Evolutionary conservation across 1,284 basidiomycete genomes (phyloP).

Genomic region (Filobasidium uniguttulatum): DNA sequence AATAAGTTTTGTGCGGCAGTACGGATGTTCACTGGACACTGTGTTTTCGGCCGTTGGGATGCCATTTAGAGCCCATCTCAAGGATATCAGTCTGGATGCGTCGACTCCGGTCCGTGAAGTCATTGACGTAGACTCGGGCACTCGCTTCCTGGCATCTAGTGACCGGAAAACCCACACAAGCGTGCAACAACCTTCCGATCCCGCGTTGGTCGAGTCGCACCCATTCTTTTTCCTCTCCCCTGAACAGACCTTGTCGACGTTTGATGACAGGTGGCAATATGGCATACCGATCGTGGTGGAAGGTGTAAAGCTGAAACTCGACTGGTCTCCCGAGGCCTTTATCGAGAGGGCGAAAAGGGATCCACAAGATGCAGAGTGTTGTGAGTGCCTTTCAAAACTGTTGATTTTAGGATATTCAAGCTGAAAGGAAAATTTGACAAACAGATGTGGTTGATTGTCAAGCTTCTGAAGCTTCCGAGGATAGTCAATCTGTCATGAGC

Average conservation of each 20-base stretch:
- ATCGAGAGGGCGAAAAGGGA: slow-evolving; percentile 47
- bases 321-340: slow-evolving; percentile 75
- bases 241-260: slow-evolving; percentile 48
- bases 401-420: neutral
- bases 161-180: neutral
- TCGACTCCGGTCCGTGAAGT: no score
- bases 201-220: slow-evolving; percentile 23
- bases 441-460: slow-evolving; percentile 62
- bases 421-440: neutral
- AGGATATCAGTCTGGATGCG: no score
- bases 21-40: no score
- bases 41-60: no score
- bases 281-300: slow-evolving; percentile 67
- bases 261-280: slow-evolving; percentile 54
- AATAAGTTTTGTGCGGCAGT: no score
- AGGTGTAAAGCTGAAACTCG: slow-evolving; percentile 48
- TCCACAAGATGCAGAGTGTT: slow-evolving; percentile 44
- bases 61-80: no score
- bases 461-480: slow-evolving; percentile 46
- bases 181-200: slow-evolving; percentile 26
- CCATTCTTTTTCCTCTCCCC: slow-evolving; percentile 40
- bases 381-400: slow-evolving; percentile 18
- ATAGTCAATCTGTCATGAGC: slow-evolving; percentile 39
- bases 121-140: no score
- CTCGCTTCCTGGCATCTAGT: no score